A percentile compares a stretch with the other conserved stretches of the same genome.
Evolutionary conservation across 257 asterid species (phyloP).

Genomic region (Thymus quinquecostatus): DNA sequence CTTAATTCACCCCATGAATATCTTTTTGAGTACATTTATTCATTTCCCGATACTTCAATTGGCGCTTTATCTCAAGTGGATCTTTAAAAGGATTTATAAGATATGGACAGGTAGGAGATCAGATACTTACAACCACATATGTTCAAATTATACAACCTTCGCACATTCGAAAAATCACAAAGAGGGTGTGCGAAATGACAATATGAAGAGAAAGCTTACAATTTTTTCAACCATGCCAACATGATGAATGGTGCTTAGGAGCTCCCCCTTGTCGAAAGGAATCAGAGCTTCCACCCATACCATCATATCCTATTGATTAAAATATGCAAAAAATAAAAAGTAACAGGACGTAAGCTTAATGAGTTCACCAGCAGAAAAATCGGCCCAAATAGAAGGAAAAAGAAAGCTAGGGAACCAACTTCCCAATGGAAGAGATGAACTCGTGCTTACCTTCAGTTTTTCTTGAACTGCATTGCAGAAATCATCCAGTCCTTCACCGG

Average conservation of each 20-base stretch:
- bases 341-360: constrained; percentile 16
- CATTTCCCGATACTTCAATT: neutral
- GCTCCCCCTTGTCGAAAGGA: constrained; percentile 94
- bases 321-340: neutral
- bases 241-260: constrained; percentile 81
- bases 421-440: constrained; percentile 11
- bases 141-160: neutral
- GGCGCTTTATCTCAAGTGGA: constrained; percentile 8
- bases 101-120: constrained; percentile 1
- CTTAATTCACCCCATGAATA: neutral
- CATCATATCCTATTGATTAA: constrained; percentile 70
- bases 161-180: neutral
- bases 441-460: constrained; percentile 66
- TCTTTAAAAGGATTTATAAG: neutral
- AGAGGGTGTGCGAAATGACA: neutral
- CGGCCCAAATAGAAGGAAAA: constrained; percentile 1
- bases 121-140: neutral
- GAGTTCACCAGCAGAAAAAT: neutral
- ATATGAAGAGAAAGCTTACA: constrained; percentile 47
- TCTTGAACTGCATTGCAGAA: constrained; percentile 87
- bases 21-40: too few relatives aligned
- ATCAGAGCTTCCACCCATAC: constrained; percentile 98
- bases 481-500: constrained; percentile 93
- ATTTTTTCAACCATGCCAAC: constrained; percentile 91
- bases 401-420: constrained; percentile 8